Evolutionary conservation across 139 green algal genomes (phyloP).

Genomic region (Auxenochlorella protothecoides): DNA sequence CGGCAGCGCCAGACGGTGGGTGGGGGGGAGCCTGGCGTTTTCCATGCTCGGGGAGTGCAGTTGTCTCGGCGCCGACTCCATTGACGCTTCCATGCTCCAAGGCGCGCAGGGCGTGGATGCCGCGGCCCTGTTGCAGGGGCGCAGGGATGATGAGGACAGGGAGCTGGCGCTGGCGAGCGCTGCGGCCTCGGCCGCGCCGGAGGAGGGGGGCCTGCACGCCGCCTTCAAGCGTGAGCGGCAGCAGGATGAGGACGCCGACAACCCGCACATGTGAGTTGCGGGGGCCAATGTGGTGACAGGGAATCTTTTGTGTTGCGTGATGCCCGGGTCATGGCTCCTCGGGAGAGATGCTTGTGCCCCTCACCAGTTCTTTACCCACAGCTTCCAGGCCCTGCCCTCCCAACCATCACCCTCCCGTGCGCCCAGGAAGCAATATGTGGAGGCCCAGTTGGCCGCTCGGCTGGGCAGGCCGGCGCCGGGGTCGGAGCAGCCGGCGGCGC

Average conservation of each 20-base stretch:
- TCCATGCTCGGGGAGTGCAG: no score
- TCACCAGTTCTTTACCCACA: no score
- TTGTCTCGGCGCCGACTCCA: no score
- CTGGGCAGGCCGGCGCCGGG: constrained; percentile 30
- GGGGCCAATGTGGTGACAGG: no score
- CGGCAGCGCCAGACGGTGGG: constrained; percentile 32
- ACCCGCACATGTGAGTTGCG: constrained; percentile 46
- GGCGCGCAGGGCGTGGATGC: constrained; percentile 24
- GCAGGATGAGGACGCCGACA: constrained; percentile 17
- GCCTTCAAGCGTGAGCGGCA: constrained; percentile 35
- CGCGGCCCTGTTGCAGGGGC: constrained; percentile 8
- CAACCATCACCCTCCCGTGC: no score
- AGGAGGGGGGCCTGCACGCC: constrained; percentile 16
- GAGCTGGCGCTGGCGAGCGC: not conserved
- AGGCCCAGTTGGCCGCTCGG: constrained; percentile 52
- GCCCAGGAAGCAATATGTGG: constrained; percentile 51
- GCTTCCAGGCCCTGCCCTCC: no score
- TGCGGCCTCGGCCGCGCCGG: not conserved
- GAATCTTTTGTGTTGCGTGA: no score
- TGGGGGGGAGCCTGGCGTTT: not conserved
- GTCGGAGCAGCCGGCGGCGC: constrained; percentile 17
- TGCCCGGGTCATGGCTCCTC: no score
- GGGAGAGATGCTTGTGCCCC: no score
- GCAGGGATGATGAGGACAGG: constrained; percentile 5
- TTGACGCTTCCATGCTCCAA: no score